These are phyloP conservation scores for Triticum turgidum DNA, from an alignment of 176 grass and related monocot genomes.

Conservation along the genomic window DNA sequence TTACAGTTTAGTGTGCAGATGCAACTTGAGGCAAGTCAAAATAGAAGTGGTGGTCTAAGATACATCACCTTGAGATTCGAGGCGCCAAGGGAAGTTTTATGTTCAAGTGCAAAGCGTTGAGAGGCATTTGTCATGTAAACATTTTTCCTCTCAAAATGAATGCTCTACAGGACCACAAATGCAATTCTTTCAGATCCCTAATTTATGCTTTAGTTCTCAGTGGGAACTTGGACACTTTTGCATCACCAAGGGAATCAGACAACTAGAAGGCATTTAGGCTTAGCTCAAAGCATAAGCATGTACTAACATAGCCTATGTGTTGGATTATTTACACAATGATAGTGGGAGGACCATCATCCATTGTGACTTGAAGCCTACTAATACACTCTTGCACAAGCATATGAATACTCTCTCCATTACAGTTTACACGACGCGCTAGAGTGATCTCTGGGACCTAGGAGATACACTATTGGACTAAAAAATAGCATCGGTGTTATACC, in stretches of 20 bases:
- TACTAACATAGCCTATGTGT: not conserved
- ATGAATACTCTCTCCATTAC: not conserved
- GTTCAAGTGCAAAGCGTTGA: conserved; percentile 35
- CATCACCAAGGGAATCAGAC: not conserved
- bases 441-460: too few relatives aligned
- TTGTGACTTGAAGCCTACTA: not conserved
- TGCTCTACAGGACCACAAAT: conserved; percentile 10
- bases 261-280: not conserved
- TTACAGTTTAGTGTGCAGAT: conserved; percentile 27
- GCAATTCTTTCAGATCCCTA: not conserved
- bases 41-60: conserved; percentile 39
- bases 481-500: too few relatives aligned
- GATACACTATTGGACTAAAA: too few relatives aligned
- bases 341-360: not conserved
- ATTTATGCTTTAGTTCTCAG: not conserved
- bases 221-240: not conserved
- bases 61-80: conserved; percentile 36
- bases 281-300: not conserved
- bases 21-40: not conserved
- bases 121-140: conserved; percentile 45
- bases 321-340: not conserved
- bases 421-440: too few relatives aligned
- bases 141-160: conserved; percentile 36
- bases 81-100: conserved; percentile 35
- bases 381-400: not conserved